phyloP scores from a whole-genome alignment of 225 moss, liverwort and hornwort genomes.

The Pleurozium schreberi region DNA sequence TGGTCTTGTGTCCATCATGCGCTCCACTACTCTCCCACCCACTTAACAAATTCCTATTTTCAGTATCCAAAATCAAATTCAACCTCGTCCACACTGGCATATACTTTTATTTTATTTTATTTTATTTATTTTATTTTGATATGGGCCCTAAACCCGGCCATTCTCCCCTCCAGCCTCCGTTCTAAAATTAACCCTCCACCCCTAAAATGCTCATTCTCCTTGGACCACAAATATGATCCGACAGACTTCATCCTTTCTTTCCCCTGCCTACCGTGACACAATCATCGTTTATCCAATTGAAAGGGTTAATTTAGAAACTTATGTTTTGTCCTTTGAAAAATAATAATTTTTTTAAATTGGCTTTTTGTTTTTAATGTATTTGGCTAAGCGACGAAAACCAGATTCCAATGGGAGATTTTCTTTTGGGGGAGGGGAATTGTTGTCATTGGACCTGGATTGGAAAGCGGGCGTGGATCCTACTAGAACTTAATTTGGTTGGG shows the following conservation, averaged over 20 bases:
- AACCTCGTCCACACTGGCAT: neutral
- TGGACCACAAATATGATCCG: neutral
- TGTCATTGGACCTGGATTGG: slow-evolving; percentile 7
- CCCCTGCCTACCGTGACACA: neutral
- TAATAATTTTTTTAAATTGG: neutral
- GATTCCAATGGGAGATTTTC: neutral
- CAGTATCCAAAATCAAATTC: neutral
- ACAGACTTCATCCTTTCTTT: neutral
- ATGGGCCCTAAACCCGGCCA: neutral
- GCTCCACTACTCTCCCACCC: neutral
- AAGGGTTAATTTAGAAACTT: neutral
- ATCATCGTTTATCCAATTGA: neutral
- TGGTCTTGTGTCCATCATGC: neutral
- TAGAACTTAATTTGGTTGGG: neutral
- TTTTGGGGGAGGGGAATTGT: neutral
- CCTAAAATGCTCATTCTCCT: neutral
- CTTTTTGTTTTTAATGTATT: neutral
- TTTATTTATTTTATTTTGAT: neutral
- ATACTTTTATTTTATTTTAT: neutral
- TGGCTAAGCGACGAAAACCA: neutral
- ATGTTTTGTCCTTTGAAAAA: neutral
- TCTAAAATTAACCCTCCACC: neutral
- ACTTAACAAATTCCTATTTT: neutral
- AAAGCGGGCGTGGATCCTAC: neutral
- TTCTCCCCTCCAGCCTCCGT: neutral